phyloP scores from a whole-genome alignment of 2,329 filamentous ascomycete genomes.

The Amphichorda felina region DNA sequence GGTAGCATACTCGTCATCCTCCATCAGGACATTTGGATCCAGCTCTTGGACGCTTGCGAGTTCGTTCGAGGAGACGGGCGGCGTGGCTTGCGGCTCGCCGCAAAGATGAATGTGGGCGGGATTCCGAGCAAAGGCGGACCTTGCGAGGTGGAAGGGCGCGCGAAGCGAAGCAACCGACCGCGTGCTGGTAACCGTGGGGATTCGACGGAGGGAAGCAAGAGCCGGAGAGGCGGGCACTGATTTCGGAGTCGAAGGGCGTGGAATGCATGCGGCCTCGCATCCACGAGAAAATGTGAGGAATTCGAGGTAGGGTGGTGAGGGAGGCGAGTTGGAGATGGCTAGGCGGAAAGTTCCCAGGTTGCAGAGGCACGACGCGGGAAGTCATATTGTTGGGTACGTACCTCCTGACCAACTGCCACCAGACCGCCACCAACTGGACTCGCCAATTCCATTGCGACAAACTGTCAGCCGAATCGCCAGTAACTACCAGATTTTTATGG shows the following conservation, averaged over 20 bases:
- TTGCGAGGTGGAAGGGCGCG: not conserved
- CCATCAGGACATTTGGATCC: slow-evolving; percentile 16
- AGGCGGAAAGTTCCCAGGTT: too few relatives aligned
- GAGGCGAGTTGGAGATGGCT: too few relatives aligned
- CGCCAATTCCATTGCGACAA: too few relatives aligned
- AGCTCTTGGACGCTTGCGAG: too few relatives aligned
- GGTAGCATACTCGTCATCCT: slow-evolving; percentile 27
- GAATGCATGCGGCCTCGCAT: slow-evolving; percentile 10
- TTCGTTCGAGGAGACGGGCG: not conserved
- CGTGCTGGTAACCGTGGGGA: not conserved
- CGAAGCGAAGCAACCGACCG: slow-evolving; percentile 1
- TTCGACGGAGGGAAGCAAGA: not conserved
- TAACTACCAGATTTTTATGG: too few relatives aligned
- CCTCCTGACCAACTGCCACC: too few relatives aligned
- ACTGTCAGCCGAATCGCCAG: too few relatives aligned
- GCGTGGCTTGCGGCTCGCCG: not conserved
- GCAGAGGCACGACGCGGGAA: not conserved
- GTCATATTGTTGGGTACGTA: too few relatives aligned
- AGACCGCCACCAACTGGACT: too few relatives aligned
- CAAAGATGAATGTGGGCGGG: not conserved
- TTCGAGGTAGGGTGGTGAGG: not conserved
- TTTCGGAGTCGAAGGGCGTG: slow-evolving; percentile 1
- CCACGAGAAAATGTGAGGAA: slow-evolving; percentile 1
- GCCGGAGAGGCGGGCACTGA: not conserved
- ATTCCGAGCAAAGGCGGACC: not conserved